Base-by-base conservation (phyloP, 1,139 yeast genomes). In the Suhomyces choctaworum region DNA sequence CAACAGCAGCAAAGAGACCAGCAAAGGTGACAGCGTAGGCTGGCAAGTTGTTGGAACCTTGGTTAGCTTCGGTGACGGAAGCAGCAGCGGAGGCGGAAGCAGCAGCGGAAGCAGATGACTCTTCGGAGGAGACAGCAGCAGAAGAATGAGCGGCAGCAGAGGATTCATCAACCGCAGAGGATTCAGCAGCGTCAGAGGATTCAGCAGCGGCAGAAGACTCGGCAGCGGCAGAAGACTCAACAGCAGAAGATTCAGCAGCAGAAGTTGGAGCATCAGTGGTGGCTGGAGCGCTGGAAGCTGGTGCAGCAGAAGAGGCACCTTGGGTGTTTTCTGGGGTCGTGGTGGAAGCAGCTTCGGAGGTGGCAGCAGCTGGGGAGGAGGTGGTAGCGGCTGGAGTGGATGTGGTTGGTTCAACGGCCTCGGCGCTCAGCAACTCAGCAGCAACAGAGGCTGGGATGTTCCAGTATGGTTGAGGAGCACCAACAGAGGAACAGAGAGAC, bases 401-500 rank as follows among this genome's bases (percentile, higher is more conserved):
- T 16, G 35, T 25, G 9, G 32, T 44, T 6, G 42, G 41, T 5
- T 46, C 38, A 16, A 46, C 41, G 3, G 50, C 45, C 16, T 48
- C 51, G 22, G 67, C 66, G 17, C 36, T 36, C 7, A 48, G 46
- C 31, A 70, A 50, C 11, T 50, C 61, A 19, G 62, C 43, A 3
- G 66, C 51, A 31, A 63, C 60, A 7, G 64, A 47, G 13, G 60
- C 62, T 16, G 72, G 70, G 51, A 70, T 57, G 56, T 58, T 56
- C 73, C 73, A 69, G 36, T 63, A 51, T 44, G 64, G 62, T n/a
- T 48, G 46, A 42, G 49, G 46, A 27, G 68, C 78, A 41, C 77
- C 78, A 30, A 62, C 77, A 19, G 49, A 44, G 15, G 62, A 49
- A 52, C 78, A 73, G 33, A 66, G 43, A 8, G 75, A 65, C 15